Evolutionary conservation across 495 filamentous ascomycete genomes (phyloP).

Genomic region (Talaromyces wortmannii): DNA sequence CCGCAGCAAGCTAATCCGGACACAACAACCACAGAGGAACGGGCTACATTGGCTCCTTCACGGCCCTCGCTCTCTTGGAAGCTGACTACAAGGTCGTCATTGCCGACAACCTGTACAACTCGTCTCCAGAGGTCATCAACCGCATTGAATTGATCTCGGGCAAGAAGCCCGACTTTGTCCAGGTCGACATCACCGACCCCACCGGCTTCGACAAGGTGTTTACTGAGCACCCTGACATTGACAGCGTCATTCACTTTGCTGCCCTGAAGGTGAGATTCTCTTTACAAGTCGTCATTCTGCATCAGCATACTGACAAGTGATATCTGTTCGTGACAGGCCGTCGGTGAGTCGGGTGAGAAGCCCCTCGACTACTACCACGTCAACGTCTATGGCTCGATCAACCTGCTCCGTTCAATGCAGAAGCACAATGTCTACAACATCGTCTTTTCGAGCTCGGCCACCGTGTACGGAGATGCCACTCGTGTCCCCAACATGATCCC

Average conservation of each 20-base stretch:
- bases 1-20: constrained; percentile 6
- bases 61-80: constrained; percentile 80
- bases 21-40: constrained; percentile 60
- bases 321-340: constrained; percentile 51
- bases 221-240: constrained; percentile 80
- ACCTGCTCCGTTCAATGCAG: constrained; percentile 80
- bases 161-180: constrained; percentile 78
- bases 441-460: constrained; percentile 94
- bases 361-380: constrained; percentile 96
- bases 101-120: constrained; percentile 94
- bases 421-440: constrained; percentile 89
- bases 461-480: constrained; percentile 97
- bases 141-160: constrained; percentile 91
- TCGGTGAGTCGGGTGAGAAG: constrained; percentile 92
- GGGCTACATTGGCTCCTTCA: constrained; percentile 99
- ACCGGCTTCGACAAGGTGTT: constrained; percentile 81
- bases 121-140: constrained; percentile 78
- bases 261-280: constrained; percentile 76
- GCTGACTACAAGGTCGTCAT: constrained; percentile 95
- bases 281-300: neutral
- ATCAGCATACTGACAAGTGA: neutral
- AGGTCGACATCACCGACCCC: constrained; percentile 84
- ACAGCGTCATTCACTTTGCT: constrained; percentile 97
- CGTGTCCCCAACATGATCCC: constrained; percentile 97
- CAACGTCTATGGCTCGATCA: constrained; percentile 91